These are phyloP conservation scores for Loxodes magnus DNA, from an alignment of 73 alveolate genomes.

Conservation along the genomic window DNA sequence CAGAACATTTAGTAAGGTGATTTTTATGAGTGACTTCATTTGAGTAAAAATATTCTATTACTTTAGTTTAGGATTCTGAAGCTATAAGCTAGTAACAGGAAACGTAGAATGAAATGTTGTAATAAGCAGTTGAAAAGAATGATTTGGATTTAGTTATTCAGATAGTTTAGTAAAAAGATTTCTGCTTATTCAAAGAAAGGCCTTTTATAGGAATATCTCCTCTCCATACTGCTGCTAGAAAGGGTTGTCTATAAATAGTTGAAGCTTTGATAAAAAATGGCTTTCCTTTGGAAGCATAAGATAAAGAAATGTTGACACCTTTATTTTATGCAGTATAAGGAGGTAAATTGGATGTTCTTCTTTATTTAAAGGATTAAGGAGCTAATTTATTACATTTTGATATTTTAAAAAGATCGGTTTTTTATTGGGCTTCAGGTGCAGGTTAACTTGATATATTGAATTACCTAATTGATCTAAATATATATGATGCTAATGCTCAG, in stretches of 20 bases:
- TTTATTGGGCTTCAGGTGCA: slow-evolving; percentile 63
- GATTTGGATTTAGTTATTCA: not conserved
- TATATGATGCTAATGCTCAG: slow-evolving; percentile 53
- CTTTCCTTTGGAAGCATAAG: slow-evolving; percentile 46
- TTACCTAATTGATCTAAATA: slow-evolving; percentile 33
- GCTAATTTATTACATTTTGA: slow-evolving; percentile 60
- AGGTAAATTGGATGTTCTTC: slow-evolving; percentile 33
- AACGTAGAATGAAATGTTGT: not conserved
- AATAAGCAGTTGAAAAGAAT: not conserved
- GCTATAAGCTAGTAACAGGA: not conserved
- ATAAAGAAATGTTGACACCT: slow-evolving; percentile 65
- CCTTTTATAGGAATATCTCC: slow-evolving; percentile 3
- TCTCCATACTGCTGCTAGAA: slow-evolving; percentile 51
- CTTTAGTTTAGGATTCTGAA: not conserved
- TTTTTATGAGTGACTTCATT: too few species aligned
- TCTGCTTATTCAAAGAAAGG: not conserved
- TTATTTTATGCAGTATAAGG: slow-evolving; percentile 52
- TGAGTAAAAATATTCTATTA: not conserved
- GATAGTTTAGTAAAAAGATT: not conserved
- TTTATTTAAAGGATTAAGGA: slow-evolving; percentile 44
- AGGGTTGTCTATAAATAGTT: slow-evolving; percentile 42
- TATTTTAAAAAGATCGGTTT: slow-evolving; percentile 49
- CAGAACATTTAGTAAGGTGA: too few species aligned
- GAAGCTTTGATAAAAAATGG: slow-evolving; percentile 39
- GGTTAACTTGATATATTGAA: slow-evolving; percentile 41